Evolutionary conservation across 2,329 filamentous ascomycete genomes (phyloP).

Genomic region (Neofusicoccum laricinum): DNA sequence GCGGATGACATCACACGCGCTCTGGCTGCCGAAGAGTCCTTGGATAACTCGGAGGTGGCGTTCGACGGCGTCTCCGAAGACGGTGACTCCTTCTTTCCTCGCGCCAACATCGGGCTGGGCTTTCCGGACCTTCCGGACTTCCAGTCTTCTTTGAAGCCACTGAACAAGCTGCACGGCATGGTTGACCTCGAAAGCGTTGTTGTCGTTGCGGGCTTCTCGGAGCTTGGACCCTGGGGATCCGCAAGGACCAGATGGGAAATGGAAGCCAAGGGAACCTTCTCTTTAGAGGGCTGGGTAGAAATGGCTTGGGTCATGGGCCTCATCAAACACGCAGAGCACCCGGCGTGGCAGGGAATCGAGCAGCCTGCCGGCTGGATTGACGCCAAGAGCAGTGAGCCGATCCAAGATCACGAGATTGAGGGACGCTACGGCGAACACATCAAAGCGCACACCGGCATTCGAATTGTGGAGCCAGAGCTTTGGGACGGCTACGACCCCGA

Average conservation of each 20-base stretch:
- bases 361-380: conserved; percentile 30
- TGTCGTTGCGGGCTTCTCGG: conserved; percentile 41
- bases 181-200: conserved; percentile 37
- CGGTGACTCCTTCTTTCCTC: conserved; percentile 4
- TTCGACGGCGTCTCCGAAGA: neutral
- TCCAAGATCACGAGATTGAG: conserved; percentile 32
- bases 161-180: conserved; percentile 29
- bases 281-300: conserved; percentile 81
- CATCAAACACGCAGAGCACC: conserved; percentile 58
- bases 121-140: conserved; percentile 17
- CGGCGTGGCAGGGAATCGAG: conserved; percentile 57
- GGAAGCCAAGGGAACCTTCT: conserved; percentile 83
- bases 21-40: conserved; percentile 17
- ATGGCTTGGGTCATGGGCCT: conserved; percentile 95
- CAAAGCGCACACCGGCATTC: conserved; percentile 32
- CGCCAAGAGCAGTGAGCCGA: conserved; percentile 23
- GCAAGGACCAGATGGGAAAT: conserved; percentile 88
- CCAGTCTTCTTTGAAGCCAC: neutral
- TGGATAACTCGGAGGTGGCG: conserved; percentile 9
- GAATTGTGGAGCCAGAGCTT: conserved; percentile 29
- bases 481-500: conserved; percentile 25
- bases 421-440: conserved; percentile 31
- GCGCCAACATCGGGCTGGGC: conserved; percentile 15
- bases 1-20: conserved; percentile 17
- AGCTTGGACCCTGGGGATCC: conserved; percentile 74